These are phyloP conservation scores for Candida cerambycidarum DNA, from an alignment of 805 yeast species.

Conservation along the genomic window DNA sequence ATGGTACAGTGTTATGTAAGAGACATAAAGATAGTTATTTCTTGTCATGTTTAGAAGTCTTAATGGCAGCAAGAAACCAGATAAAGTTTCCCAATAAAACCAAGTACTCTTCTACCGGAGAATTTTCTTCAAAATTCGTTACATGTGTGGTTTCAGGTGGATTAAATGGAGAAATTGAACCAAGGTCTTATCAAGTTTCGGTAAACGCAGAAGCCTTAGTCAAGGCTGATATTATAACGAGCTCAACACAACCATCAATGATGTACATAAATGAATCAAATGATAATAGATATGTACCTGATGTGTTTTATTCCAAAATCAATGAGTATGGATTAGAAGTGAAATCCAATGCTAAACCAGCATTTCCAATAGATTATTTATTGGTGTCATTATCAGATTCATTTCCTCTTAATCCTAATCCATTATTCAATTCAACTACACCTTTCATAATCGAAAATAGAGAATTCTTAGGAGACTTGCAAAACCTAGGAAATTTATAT, in stretches of 20 bases:
- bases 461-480: constrained; percentile 69
- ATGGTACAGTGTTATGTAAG: constrained; percentile 88
- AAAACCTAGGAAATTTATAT: constrained; percentile 58
- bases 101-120: constrained; percentile 61
- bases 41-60: constrained; percentile 80
- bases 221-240: constrained; percentile 78
- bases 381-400: constrained; percentile 90
- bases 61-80: constrained; percentile 83
- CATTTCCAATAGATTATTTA: constrained; percentile 89
- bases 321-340: constrained; percentile 89
- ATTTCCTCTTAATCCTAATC: constrained; percentile 66
- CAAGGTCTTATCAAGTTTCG: constrained; percentile 86
- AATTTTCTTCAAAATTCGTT: constrained; percentile 84
- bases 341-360: constrained; percentile 85
- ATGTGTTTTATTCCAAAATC: constrained; percentile 76
- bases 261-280: constrained; percentile 78
- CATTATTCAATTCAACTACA: constrained; percentile 43
- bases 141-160: constrained; percentile 96
- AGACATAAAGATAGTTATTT: constrained; percentile 92
- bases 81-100: constrained; percentile 58
- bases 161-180: constrained; percentile 80
- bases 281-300: constrained; percentile 85
- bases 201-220: constrained; percentile 85
- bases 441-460: constrained; percentile 80
- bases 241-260: constrained; percentile 88